These are phyloP conservation scores for Rutidosis leptorrhynchoides DNA, from an alignment of 129 eudicot genomes.

Conservation along the genomic window DNA sequence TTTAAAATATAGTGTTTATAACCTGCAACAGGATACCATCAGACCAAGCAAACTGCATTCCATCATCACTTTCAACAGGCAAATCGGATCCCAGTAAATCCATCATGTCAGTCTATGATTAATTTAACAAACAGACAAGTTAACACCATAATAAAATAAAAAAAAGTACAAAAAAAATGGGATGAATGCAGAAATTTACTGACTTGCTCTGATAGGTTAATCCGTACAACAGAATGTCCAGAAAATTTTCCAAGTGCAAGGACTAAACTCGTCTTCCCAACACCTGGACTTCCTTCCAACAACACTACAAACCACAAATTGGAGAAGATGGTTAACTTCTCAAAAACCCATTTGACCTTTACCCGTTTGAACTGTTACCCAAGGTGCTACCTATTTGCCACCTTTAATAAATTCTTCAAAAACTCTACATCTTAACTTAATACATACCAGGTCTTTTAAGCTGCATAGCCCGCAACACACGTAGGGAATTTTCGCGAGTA, in stretches of 20 bases:
- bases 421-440: not conserved
- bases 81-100: constrained; percentile 96
- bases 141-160: constrained; percentile 3
- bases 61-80: constrained; percentile 91
- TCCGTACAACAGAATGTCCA: constrained; percentile 89
- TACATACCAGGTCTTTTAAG: constrained; percentile 80
- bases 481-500: constrained; percentile 72
- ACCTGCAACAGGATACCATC: constrained; percentile 98
- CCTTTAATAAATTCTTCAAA: not conserved
- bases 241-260: constrained; percentile 79
- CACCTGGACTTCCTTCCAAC: constrained; percentile 99
- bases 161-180: not conserved
- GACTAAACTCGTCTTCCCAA: constrained; percentile 92
- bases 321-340: constrained; percentile 17
- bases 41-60: constrained; percentile 98
- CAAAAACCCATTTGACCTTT: not conserved
- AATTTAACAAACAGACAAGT: constrained; percentile 15
- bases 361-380: not conserved
- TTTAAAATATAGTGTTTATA: not conserved
- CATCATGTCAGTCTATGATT: constrained; percentile 88
- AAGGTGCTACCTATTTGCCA: not conserved
- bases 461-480: constrained; percentile 97
- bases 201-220: constrained; percentile 98
- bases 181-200: constrained; percentile 1
- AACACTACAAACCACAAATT: constrained; percentile 48